Evolutionary conservation across 306 rosid genomes (phyloP).

Genomic region (Arachis stenosperma): DNA sequence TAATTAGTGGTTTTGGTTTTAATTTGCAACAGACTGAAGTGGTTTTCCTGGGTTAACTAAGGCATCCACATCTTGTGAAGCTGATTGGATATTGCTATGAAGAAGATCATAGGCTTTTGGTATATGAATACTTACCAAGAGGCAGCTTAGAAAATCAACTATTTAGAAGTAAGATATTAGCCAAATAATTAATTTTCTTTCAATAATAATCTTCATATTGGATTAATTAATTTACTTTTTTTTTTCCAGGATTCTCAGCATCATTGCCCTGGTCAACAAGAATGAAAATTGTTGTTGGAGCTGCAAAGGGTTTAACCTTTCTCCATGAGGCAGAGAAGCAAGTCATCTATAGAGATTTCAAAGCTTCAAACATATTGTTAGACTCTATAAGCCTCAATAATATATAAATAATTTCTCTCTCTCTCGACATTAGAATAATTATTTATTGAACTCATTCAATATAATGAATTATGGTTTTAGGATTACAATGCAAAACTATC

Average conservation of each 20-base stretch:
- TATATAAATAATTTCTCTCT: too few relatives aligned
- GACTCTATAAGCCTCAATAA: slow-evolving; percentile 58
- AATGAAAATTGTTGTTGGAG: slow-evolving; percentile 92
- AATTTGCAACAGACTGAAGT: slow-evolving; percentile 72
- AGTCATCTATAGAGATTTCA: slow-evolving; percentile 86
- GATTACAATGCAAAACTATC: slow-evolving; percentile 87
- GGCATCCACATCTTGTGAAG: slow-evolving; percentile 90
- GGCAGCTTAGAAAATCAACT: slow-evolving; percentile 94
- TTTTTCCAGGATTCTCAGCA: slow-evolving; percentile 62
- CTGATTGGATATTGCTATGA: slow-evolving; percentile 86
- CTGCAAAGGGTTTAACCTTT: slow-evolving; percentile 86
- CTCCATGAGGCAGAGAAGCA: slow-evolving; percentile 88
- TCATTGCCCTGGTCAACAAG: slow-evolving; percentile 86
- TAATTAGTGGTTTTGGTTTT: slow-evolving; percentile 15
- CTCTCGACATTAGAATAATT: too few relatives aligned
- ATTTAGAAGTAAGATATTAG: slow-evolving; percentile 68
- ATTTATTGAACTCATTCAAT: neutral
- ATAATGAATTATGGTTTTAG: slow-evolving; percentile 42
- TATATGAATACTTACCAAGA: slow-evolving; percentile 86
- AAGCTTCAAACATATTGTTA: slow-evolving; percentile 85
- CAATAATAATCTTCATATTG: neutral
- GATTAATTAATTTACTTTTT: neutral
- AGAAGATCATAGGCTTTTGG: slow-evolving; percentile 86
- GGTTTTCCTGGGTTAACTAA: slow-evolving; percentile 79
- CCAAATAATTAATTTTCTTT: neutral